Evolutionary conservation across 768 basidiomycete species (phyloP).

Genomic region (Coprinopsis cinerea): DNA sequence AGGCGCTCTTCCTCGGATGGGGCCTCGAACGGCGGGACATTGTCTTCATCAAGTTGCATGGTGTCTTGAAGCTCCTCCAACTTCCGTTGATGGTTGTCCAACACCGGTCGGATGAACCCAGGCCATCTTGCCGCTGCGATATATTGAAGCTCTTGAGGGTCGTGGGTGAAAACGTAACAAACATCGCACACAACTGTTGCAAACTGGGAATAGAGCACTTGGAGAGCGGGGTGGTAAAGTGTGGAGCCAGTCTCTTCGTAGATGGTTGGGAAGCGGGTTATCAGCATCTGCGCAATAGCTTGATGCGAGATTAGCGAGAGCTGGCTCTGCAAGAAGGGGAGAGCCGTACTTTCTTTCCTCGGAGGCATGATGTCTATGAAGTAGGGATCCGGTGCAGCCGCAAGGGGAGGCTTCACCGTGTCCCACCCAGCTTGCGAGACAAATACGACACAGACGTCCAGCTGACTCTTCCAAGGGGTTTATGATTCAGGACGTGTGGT

Average conservation of each 20-base stretch:
- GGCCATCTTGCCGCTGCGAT: constrained; percentile 79
- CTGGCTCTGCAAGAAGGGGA: not conserved
- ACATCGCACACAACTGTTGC: constrained; percentile 49
- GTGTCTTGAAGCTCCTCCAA: constrained; percentile 21
- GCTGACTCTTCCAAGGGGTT: constrained; percentile 7
- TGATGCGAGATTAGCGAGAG: not conserved
- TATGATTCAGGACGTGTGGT: not conserved
- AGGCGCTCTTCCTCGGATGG: constrained; percentile 58
- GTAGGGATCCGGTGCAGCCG: constrained; percentile 70
- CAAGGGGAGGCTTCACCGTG: constrained; percentile 61
- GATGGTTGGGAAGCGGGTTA: constrained; percentile 29
- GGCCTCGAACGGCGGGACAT: constrained; percentile 18
- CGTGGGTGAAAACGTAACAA: constrained; percentile 58
- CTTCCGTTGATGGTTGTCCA: constrained; percentile 38
- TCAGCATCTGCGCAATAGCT: constrained; percentile 32
- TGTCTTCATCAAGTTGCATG: constrained; percentile 20
- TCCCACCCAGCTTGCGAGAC: constrained; percentile 66
- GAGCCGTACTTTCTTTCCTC: constrained; percentile 49
- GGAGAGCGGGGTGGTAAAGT: constrained; percentile 51
- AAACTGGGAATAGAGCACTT: constrained; percentile 61
- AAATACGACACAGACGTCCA: constrained; percentile 56
- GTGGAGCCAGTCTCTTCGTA: constrained; percentile 14
- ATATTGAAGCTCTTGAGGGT: constrained; percentile 68
- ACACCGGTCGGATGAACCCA: constrained; percentile 64
- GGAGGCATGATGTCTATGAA: constrained; percentile 50